Evolutionary conservation across 2,329 filamentous ascomycete genomes (phyloP).

Genomic region (Ophiobolus disseminans): DNA sequence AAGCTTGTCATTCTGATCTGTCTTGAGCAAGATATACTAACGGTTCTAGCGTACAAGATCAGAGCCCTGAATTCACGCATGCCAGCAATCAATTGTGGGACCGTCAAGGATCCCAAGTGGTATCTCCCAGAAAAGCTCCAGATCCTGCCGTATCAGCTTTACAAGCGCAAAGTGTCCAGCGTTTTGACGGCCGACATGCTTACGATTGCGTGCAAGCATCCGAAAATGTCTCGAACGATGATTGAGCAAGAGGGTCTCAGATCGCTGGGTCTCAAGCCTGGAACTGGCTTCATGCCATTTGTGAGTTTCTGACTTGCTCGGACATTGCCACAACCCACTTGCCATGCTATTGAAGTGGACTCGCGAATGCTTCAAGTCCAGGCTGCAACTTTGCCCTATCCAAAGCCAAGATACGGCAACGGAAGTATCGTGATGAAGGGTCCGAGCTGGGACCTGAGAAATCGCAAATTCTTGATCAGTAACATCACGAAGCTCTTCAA

Average conservation of each 20-base stretch:
- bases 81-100: slow-evolving; percentile 15
- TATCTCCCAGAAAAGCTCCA: slow-evolving; percentile 12
- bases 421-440: not conserved
- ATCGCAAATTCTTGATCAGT: not conserved
- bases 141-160: slow-evolving; percentile 30
- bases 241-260: slow-evolving; percentile 30
- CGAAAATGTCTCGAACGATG: slow-evolving; percentile 9
- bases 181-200: slow-evolving; percentile 20
- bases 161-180: slow-evolving; percentile 22
- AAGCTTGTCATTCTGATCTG: not conserved
- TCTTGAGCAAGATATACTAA: not conserved
- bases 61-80: not conserved
- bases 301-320: not conserved
- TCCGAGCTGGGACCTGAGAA: slow-evolving; percentile 6
- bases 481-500: not conserved
- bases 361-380: slow-evolving; percentile 13
- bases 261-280: slow-evolving; percentile 11
- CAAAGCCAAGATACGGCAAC: slow-evolving; percentile 3
- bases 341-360: slow-evolving; percentile 10
- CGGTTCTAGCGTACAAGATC: not conserved
- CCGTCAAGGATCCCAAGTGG: slow-evolving; percentile 8
- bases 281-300: not conserved
- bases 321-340: not conserved
- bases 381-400: slow-evolving; percentile 4
- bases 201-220: slow-evolving; percentile 15